These are phyloP conservation scores for Talaromyces sp. DNA, from an alignment of 2,329 filamentous ascomycete genomes.

Conservation along the genomic window DNA sequence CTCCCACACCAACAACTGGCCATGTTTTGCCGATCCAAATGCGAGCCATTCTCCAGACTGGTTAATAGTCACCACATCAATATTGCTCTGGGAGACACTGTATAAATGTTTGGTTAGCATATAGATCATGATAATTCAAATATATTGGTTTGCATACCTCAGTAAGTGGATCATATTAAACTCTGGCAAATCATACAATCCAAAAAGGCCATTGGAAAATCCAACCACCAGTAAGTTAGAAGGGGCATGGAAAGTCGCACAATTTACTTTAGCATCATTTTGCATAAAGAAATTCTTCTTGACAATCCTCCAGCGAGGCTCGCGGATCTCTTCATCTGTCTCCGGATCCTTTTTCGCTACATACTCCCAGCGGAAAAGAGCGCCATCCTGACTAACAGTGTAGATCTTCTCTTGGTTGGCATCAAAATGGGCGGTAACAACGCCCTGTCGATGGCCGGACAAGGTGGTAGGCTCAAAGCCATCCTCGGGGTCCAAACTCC, in stretches of 20 bases:
- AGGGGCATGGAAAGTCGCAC: constrained; percentile 83
- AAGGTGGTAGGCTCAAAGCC: constrained; percentile 88
- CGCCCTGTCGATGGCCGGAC: constrained; percentile 84
- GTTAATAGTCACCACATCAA: constrained; percentile 93
- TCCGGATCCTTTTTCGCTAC: constrained; percentile 64
- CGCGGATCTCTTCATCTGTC: constrained; percentile 62
- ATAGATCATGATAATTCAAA: background rate
- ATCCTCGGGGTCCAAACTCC: constrained; percentile 85
- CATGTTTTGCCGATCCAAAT: constrained; percentile 91
- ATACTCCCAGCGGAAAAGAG: constrained; percentile 92
- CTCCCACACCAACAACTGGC: constrained; percentile 97
- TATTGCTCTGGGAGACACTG: constrained; percentile 95
- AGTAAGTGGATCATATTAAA: constrained; percentile 93
- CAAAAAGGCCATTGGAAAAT: constrained; percentile 92
- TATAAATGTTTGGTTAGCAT: constrained; percentile 32
- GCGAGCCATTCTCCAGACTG: constrained; percentile 95
- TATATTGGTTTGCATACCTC: constrained; percentile 40
- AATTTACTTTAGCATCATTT: constrained; percentile 80
- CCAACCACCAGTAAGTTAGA: constrained; percentile 94
- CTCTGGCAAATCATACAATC: constrained; percentile 91
- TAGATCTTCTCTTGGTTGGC: constrained; percentile 89
- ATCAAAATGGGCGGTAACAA: constrained; percentile 96
- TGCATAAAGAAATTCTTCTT: constrained; percentile 94
- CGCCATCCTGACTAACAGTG: constrained; percentile 96
- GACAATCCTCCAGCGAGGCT: constrained; percentile 88